Evolutionary conservation across 2,329 filamentous ascomycete species (phyloP).

Genomic region (Leptodontidium sp.): DNA sequence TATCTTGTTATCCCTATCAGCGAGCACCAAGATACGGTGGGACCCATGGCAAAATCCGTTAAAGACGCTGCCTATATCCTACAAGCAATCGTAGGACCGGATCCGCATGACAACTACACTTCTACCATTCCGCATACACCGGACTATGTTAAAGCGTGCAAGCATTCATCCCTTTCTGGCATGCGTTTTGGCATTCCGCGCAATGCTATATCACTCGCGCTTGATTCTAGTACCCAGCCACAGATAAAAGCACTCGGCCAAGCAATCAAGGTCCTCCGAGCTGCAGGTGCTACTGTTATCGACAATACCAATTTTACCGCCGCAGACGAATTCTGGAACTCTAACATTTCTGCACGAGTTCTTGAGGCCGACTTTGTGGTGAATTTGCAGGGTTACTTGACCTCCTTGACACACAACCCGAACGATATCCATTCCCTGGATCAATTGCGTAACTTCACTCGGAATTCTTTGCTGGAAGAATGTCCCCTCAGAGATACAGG

Average conservation of each 20-base stretch:
- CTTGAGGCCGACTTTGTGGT: slow-evolving; percentile 67
- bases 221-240: slow-evolving; percentile 40
- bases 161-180: slow-evolving; percentile 59
- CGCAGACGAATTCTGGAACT: slow-evolving; percentile 50
- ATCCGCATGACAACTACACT: slow-evolving; percentile 70
- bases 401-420: slow-evolving; percentile 64
- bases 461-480: slow-evolving; percentile 58
- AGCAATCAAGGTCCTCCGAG: slow-evolving; percentile 59
- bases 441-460: slow-evolving; percentile 63
- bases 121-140: slow-evolving; percentile 65
- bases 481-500: slow-evolving; percentile 67
- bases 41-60: slow-evolving; percentile 70
- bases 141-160: slow-evolving; percentile 68
- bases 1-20: slow-evolving; percentile 71
- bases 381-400: slow-evolving; percentile 64
- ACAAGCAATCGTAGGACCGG: slow-evolving; percentile 67
- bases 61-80: slow-evolving; percentile 70
- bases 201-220: slow-evolving; percentile 56
- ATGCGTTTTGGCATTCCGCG: slow-evolving; percentile 70
- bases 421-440: slow-evolving; percentile 59
- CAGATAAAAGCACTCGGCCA: slow-evolving; percentile 63
- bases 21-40: slow-evolving; percentile 70
- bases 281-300: slow-evolving; percentile 65
- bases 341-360: slow-evolving; percentile 46
- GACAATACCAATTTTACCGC: slow-evolving; percentile 66